Evolutionary conservation across 768 basidiomycete genomes (phyloP), one percentile per base, ranked within the genome.

Genomic region (Pulveroboletus ravenelii): DNA sequence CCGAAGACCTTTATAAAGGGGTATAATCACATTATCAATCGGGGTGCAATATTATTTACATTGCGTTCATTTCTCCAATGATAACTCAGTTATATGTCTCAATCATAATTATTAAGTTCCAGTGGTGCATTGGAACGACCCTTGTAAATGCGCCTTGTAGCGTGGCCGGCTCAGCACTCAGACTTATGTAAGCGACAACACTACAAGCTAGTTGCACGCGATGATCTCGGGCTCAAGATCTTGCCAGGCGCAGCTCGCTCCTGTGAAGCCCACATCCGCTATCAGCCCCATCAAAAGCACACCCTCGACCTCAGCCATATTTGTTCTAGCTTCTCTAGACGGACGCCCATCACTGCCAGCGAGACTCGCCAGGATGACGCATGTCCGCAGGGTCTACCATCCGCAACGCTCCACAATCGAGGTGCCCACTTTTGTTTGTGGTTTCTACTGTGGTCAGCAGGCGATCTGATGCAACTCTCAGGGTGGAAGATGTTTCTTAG

Each of bases 301-400:
- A 43, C 56, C 56, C 56, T 52, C 18, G 29, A 51, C 51, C 53
- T 20, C 41, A 3, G 18, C 18, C 46, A 34, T 27, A 25, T 46
- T 6, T 36, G 10, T 52, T 17, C 8, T 29, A 15, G 31, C 39
- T 48, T 44, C 34, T 51, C 46, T 32, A 6, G 25, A 27, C 25
- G 10, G 48, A 41, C 45, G 39, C 41, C 37, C 15, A 58, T 54
- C 45, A 48, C 13, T 15, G 14, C 23, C 4, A 20, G 30, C 35
- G 39, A 18, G 14, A 2, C 3, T 13, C 45, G 25, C 47, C 37
- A 30, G 61, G 41, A 46, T 17, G 31, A 51, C 45, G 30, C 61
- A 46, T 55, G 58, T 25, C 15, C 34, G 32, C 52, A 62, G 55
- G 62, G 61, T 53, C 45, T 15, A n/a, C 7, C 23, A 20, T 25